A percentile compares a stretch with the other conserved stretches of the same genome.
These are phyloP conservation scores for Acacia confusa DNA, from an alignment of 306 rosid genomes.

Conservation along the genomic window DNA sequence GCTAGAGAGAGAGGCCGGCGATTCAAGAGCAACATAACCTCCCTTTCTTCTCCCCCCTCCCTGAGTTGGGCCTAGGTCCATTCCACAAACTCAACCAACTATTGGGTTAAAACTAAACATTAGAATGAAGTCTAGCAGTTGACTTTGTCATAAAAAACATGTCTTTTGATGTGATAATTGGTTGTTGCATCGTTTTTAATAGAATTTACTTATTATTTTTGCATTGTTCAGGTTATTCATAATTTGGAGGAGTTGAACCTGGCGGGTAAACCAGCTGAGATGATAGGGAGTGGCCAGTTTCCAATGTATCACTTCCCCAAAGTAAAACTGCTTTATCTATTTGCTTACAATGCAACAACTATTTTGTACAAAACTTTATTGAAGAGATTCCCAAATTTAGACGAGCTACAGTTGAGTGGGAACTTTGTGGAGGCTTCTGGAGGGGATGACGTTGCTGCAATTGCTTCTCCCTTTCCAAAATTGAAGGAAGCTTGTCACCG, in stretches of 20 bases:
- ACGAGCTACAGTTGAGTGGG: neutral
- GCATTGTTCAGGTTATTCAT: neutral
- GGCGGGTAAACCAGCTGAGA: neutral
- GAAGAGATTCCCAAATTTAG: neutral
- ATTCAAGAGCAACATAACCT: neutral
- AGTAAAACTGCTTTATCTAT: neutral
- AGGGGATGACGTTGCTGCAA: neutral
- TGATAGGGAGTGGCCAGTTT: neutral
- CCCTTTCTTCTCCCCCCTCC: neutral
- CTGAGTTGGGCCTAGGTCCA: neutral
- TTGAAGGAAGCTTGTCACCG: neutral
- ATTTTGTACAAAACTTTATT: neutral
- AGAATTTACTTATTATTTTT: no score
- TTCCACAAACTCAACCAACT: neutral
- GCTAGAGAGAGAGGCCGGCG: neutral
- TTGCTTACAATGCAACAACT: rapidly evolving
- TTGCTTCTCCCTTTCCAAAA: neutral
- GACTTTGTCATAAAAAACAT: no score
- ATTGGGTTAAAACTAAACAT: no score
- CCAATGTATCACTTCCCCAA: neutral
- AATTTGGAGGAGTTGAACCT: neutral
- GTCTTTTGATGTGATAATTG: no score
- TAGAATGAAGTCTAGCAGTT: no score
- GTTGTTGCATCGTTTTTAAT: no score
- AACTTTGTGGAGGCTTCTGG: neutral